Evolutionary conservation across 176 grass and related monocot genomes (phyloP), one percentile per base, ranked within the genome.

Genomic region (Zea mays): DNA sequence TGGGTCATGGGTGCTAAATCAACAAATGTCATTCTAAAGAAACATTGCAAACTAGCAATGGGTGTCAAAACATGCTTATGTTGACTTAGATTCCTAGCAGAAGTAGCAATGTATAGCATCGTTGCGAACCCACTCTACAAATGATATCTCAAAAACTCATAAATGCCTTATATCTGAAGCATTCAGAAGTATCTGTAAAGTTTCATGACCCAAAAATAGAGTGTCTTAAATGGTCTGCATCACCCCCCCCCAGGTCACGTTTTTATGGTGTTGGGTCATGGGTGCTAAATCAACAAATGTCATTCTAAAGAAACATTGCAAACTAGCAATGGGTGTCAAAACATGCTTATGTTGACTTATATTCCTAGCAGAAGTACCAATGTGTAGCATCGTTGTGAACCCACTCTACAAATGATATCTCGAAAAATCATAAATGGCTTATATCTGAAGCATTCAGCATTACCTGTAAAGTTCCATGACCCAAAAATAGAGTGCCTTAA

Each of bases 371-470:
- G 4, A 67, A 21, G 62, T 65, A 74, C 0, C 1, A 65, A 41
- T 47, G 16, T 67, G 38, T 66, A 59, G 15, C 80, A 74, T 65
- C 73, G 41, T 35, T 44, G 39, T 0, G 8, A 82, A 62, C 48
- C 10, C 60, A 74, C 14, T 47, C 37, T 67, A 80, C 33, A 40
- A 40, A 65, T 79, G 45, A 39, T 67, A 36, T 39, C 56, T 21
- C 15, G 33, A 21, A n/a, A 5, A 70, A 73, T 2, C 10, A 7
- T 33, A 54, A 54, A 8, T 75, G 54, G 12, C 36, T 19, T 39
- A 50, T 57, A 58, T 74, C 65, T 40, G 41, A 80, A 85, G 51
- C 34, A 75, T 63, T 46, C 56, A 67, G 17, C 52, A 64, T 43
- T 64, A 36, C 80, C 42, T 69, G 2, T 19, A 19, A 68, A 80